Percentiles rank a stretch among this genome's conserved stretches.
phyloP scores from a whole-genome alignment of 306 rosid species.

The Dryas drummondii region DNA sequence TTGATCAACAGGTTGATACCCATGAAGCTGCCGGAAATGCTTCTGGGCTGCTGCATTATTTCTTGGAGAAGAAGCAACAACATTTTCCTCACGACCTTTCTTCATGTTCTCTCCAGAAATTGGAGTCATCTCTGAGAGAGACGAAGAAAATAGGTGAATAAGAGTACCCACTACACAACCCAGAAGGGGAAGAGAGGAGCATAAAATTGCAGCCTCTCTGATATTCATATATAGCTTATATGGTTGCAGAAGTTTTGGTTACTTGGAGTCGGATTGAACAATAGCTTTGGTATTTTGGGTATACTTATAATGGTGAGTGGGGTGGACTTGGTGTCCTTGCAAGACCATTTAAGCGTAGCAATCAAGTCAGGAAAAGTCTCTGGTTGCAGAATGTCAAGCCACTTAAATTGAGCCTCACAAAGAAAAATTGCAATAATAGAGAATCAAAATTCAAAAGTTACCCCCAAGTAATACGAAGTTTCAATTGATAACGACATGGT shows the following conservation, averaged over 20 bases:
- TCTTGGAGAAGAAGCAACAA: neutral
- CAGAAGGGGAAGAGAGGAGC: too few relatives aligned
- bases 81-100: neutral
- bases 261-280: neutral
- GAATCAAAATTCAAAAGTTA: neutral
- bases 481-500: neutral
- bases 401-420: neutral
- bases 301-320: neutral
- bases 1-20: too few relatives aligned
- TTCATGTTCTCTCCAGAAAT: neutral
- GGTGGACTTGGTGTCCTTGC: neutral
- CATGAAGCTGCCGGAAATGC: slow-evolving; percentile 37
- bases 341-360: neutral
- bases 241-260: neutral
- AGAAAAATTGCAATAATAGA: neutral
- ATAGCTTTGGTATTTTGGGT: neutral
- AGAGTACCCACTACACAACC: too few relatives aligned
- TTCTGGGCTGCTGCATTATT: slow-evolving; percentile 25
- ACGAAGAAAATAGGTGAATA: too few relatives aligned
- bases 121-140: neutral
- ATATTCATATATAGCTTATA: slow-evolving; percentile 21
- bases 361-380: neutral
- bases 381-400: neutral
- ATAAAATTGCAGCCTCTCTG: slow-evolving; percentile 14
- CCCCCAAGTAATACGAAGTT: neutral